Percentiles rank a stretch among this genome's conserved stretches.
Evolutionary conservation across 805 yeast genomes (phyloP).

Genomic region (Schwanniomyces yamadae): DNA sequence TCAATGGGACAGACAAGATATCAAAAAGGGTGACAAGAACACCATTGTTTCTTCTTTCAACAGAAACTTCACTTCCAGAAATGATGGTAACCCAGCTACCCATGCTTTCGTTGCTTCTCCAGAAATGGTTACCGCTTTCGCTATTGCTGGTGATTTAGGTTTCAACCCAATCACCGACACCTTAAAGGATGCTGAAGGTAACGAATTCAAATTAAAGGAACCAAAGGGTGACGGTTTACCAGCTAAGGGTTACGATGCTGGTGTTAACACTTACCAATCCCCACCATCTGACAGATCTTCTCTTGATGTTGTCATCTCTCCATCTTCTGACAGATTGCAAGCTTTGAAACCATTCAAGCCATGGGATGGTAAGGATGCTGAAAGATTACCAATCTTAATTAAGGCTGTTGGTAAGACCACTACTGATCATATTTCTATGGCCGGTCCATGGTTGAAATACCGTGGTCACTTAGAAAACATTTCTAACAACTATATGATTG

Average conservation of each 20-base stretch:
- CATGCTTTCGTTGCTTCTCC: slow-evolving; percentile 98
- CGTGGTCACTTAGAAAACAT: slow-evolving; percentile 99
- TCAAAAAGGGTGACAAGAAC: slow-evolving; percentile 92
- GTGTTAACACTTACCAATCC: slow-evolving; percentile 94
- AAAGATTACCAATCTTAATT: slow-evolving; percentile 86
- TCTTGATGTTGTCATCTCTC: slow-evolving; percentile 75
- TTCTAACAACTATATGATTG: slow-evolving; percentile 98
- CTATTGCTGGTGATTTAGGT: slow-evolving; percentile 93
- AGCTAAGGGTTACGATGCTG: slow-evolving; percentile 82
- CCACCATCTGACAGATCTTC: slow-evolving; percentile 85
- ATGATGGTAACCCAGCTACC: slow-evolving; percentile 96
- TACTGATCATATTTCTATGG: slow-evolving; percentile 99
- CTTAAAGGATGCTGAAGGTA: slow-evolving; percentile 83
- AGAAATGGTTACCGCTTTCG: slow-evolving; percentile 92
- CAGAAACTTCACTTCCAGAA: slow-evolving; percentile 97
- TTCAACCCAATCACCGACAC: slow-evolving; percentile 95
- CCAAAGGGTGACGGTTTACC: slow-evolving; percentile 94
- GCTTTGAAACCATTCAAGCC: slow-evolving; percentile 88
- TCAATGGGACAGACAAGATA: slow-evolving; percentile 96
- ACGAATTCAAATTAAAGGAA: slow-evolving; percentile 82
- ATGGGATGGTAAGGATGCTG: slow-evolving; percentile 96
- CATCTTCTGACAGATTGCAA: slow-evolving; percentile 96
- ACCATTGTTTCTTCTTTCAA: slow-evolving; percentile 96
- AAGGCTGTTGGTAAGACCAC: slow-evolving; percentile 98
- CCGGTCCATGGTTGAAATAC: slow-evolving; percentile 99